phyloP scores from a whole-genome alignment of 441 rosid genomes.

The Metrosideros polymorpha region DNA sequence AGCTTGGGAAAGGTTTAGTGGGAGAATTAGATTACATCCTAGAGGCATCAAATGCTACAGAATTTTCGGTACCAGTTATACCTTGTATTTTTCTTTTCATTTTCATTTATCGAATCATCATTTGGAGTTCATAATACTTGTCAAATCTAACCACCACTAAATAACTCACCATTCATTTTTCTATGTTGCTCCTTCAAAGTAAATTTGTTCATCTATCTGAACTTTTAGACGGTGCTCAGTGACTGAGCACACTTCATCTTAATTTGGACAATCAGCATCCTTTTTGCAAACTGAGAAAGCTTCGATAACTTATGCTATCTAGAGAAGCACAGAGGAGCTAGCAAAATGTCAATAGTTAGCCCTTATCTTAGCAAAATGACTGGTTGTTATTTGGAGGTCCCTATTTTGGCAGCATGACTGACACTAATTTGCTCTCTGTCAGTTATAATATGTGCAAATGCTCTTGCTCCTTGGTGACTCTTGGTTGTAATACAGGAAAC shows the following conservation, averaged over 20 bases:
- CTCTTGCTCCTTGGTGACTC: constrained; percentile 13
- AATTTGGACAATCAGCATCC: not conserved
- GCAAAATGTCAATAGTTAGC: not conserved
- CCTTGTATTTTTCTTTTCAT: not conserved
- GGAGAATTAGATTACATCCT: constrained; percentile 85
- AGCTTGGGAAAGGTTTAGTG: constrained; percentile 91
- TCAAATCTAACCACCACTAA: not conserved
- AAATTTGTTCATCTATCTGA: not conserved
- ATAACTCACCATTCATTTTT: not conserved
- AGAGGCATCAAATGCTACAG: constrained; percentile 86
- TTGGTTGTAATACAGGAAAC: constrained; percentile 50
- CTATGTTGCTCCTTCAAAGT: not conserved
- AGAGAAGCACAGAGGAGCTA: not conserved
- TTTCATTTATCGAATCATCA: not conserved
- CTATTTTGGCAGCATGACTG: not conserved
- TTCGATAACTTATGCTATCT: not conserved
- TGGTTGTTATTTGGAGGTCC: not conserved
- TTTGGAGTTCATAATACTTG: not conserved
- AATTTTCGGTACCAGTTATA: constrained; percentile 52
- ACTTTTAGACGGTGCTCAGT: not conserved
- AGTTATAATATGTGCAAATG: not conserved
- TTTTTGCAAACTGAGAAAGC: not conserved
- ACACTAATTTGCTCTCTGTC: not conserved
- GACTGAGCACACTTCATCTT: not conserved
- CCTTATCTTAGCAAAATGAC: not conserved